phyloP scores from a whole-genome alignment of 805 yeast genomes.

The Ogataea henricii region DNA sequence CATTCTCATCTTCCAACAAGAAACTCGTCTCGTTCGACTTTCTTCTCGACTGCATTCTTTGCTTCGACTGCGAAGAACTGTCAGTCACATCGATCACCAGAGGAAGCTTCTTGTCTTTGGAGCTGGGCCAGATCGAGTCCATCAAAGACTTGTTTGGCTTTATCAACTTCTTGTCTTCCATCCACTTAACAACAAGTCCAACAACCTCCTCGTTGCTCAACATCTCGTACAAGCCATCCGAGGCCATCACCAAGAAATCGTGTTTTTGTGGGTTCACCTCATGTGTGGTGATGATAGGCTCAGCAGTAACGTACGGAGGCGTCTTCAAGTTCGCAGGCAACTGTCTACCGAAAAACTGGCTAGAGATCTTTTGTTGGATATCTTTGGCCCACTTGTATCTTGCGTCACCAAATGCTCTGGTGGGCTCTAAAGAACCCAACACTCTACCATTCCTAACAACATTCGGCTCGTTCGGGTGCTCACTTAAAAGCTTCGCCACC shows the following conservation, averaged over 20 bases:
- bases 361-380: slow-evolving; percentile 71
- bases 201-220: slow-evolving; percentile 90
- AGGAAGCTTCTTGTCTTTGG: slow-evolving; percentile 51
- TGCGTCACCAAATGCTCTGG: slow-evolving; percentile 97
- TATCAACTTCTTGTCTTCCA: slow-evolving; percentile 69
- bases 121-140: slow-evolving; percentile 40
- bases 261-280: slow-evolving; percentile 68
- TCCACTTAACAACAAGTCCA: slow-evolving; percentile 91
- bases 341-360: slow-evolving; percentile 77
- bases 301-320: slow-evolving; percentile 98
- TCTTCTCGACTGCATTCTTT: slow-evolving; percentile 76
- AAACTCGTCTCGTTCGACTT: slow-evolving; percentile 40
- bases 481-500: slow-evolving; percentile 75
- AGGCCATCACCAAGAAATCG: slow-evolving; percentile 88
- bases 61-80: slow-evolving; percentile 53
- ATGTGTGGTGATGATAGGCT: slow-evolving; percentile 86
- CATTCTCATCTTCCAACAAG: slow-evolving; percentile 80
- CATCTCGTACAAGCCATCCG: slow-evolving; percentile 93
- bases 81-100: slow-evolving; percentile 63
- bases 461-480: slow-evolving; percentile 89
- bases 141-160: slow-evolving; percentile 48
- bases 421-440: slow-evolving; percentile 90
- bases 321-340: slow-evolving; percentile 74
- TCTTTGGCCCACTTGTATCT: slow-evolving; percentile 80
- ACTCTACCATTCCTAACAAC: slow-evolving; percentile 87